Percentiles rank a stretch among this genome's conserved stretches.
These are phyloP conservation scores for Setaria italica DNA, from an alignment of 202 grass and related monocot genomes.

Conservation along the genomic window DNA sequence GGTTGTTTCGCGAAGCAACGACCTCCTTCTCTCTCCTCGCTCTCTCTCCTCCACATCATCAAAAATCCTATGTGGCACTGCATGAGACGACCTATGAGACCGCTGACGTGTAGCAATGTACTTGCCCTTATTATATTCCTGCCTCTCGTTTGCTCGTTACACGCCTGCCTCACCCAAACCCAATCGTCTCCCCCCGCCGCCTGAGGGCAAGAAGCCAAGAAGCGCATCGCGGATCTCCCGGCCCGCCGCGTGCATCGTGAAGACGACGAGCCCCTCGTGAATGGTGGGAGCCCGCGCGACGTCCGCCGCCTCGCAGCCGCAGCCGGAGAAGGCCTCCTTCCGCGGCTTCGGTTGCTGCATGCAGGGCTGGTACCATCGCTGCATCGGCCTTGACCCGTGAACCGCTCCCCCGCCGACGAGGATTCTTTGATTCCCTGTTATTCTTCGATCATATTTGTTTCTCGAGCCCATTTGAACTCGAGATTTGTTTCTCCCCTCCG, in stretches of 20 bases:
- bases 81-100: too few relatives aligned
- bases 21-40: too few relatives aligned
- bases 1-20: too few relatives aligned
- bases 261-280: slow-evolving; percentile 56
- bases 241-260: not conserved
- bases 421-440: not conserved
- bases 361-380: slow-evolving; percentile 91
- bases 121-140: too few relatives aligned
- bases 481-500: not conserved
- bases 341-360: slow-evolving; percentile 77
- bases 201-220: not conserved
- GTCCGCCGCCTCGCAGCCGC: slow-evolving; percentile 44
- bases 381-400: slow-evolving; percentile 80
- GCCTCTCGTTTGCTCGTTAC: too few relatives aligned
- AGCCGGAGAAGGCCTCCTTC: slow-evolving; percentile 55
- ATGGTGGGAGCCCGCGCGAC: slow-evolving; percentile 72
- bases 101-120: too few relatives aligned
- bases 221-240: not conserved
- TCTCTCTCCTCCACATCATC: too few relatives aligned
- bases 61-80: too few relatives aligned
- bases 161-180: not conserved
- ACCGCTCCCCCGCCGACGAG: not conserved
- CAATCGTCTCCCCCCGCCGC: not conserved
- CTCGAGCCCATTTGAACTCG: not conserved
- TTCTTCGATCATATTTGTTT: not conserved